Conservation (phyloP, 176 grass and related monocot species). For the Calamus simplicifolius region DNA sequence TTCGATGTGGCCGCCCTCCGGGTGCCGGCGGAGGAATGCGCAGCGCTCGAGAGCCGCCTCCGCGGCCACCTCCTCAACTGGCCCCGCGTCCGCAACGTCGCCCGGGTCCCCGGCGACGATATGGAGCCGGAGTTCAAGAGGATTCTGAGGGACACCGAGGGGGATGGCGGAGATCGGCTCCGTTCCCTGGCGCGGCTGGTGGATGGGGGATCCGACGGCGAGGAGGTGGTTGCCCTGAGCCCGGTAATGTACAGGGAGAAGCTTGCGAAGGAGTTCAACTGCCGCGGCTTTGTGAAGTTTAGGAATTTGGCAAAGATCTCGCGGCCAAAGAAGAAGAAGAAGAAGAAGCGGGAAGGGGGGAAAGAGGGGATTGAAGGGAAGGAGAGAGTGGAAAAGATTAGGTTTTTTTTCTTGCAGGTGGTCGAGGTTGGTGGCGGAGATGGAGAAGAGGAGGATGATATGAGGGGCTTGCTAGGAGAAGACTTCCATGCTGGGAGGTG, state of each 20-base stretch:
- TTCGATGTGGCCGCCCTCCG: slow-evolving; percentile 76
- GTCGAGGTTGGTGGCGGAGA: slow-evolving; percentile 13
- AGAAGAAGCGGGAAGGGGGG: slow-evolving; percentile 2
- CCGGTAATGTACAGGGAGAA: slow-evolving; percentile 59
- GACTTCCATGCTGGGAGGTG: slow-evolving; percentile 32
- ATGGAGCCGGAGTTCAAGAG: slow-evolving; percentile 25
- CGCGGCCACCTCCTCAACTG: slow-evolving; percentile 94
- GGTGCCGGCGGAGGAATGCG: slow-evolving; percentile 64
- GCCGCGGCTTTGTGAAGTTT: slow-evolving; percentile 62
- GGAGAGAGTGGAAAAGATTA: slow-evolving; percentile 13
- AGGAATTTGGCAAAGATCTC: slow-evolving; percentile 73
- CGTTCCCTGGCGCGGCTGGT: neutral
- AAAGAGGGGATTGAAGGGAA: neutral
- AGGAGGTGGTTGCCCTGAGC: slow-evolving; percentile 17
- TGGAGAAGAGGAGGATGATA: slow-evolving; percentile 35
- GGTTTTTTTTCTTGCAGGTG: slow-evolving; percentile 39
- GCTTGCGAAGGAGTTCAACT: slow-evolving; percentile 67
- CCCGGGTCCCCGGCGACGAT: slow-evolving; percentile 51
- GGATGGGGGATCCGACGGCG: neutral
- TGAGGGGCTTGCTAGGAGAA: slow-evolving; percentile 54
- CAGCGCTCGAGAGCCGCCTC: slow-evolving; percentile 65
- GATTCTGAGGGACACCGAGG: slow-evolving; percentile 15
- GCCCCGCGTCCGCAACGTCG: slow-evolving; percentile 72
- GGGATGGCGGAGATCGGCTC: slow-evolving; percentile 15
- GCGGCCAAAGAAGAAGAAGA: slow-evolving; percentile 56